Base-by-base conservation (phyloP, 495 filamentous ascomycete genomes). In the Delitschia confertaspora region DNA sequence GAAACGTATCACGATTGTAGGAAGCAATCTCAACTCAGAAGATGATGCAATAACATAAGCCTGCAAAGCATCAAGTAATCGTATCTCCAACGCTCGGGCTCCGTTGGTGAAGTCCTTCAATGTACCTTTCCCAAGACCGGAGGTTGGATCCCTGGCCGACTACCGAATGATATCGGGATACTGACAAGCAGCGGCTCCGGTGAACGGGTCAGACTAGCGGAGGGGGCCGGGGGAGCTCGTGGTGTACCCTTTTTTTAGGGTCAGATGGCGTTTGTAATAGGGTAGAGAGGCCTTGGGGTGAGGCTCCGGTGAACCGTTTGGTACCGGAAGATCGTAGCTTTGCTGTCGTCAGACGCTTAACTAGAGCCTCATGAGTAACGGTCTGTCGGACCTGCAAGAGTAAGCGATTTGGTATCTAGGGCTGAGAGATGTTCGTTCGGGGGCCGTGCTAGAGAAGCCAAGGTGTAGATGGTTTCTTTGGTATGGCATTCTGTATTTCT, bases 321-420 rank as follows among this genome's bases (percentile, higher is more conserved):
- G 38, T 17, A 39, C 26, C 40, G 51, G 51, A 40, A 44, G 13
- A 27, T 19, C 20, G 17, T 36, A 29, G 11, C 34, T 32, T 11
- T 53, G 50, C 44, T 54, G 45, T 49, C 51, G 51, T 54, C 32
- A 54, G 45, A 54, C 42, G 51, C 51, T 54, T 54, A 49, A 44
- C 41, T 34, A 23, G 51, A 54, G 51, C 51, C 39, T 23, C 51
- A 54, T 47, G 44, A 26, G 47, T 17, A 23, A 26, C 43, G 38
- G 29, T 29, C 3, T 30, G 13, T 47, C 23, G 25, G 18, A 3
- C 22, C 13, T 19, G 33, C 44, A 41, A 33, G 43, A 37, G 31
- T 34, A 26, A 21, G 26, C 26, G n/a, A 29, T 29, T 29, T 29
- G 7, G 26, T 29, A 29, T 29, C 26, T 29, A 7, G 7, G 26